Percentiles rank a stretch among this genome's conserved stretches.
These are phyloP conservation scores for Tuber melanosporum DNA, from an alignment of 495 filamentous ascomycete genomes.

Conservation along the genomic window DNA sequence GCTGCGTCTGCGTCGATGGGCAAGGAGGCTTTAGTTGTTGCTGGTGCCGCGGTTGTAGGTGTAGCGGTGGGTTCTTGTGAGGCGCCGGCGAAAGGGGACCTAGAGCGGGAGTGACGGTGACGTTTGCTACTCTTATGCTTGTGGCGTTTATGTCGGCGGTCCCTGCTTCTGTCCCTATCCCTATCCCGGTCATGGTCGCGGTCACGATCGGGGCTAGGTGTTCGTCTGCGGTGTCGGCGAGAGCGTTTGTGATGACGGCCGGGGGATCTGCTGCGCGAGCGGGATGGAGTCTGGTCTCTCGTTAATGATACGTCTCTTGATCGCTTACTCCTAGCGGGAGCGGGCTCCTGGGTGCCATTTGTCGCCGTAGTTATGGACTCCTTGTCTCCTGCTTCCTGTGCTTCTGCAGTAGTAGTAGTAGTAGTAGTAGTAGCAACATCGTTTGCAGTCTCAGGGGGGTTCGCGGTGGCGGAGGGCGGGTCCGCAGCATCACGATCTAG, in stretches of 20 bases:
- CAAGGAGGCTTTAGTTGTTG: slow-evolving; percentile 19
- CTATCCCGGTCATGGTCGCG: slow-evolving; percentile 42
- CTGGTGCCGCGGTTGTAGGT: neutral
- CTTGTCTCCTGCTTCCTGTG: neutral
- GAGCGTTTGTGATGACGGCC: slow-evolving; percentile 32
- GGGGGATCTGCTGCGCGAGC: slow-evolving; percentile 27
- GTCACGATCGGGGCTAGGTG: slow-evolving; percentile 47
- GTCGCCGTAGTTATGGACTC: neutral
- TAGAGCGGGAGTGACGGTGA: slow-evolving; percentile 33
- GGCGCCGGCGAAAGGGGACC: slow-evolving; percentile 11
- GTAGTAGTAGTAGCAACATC: neutral
- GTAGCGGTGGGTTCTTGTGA: neutral
- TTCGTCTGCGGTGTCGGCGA: slow-evolving; percentile 46
- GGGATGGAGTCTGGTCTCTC: slow-evolving; percentile 20
- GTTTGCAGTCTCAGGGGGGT: slow-evolving; percentile 1
- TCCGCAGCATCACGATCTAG: slow-evolving; percentile 27
- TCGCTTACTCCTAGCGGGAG: slow-evolving; percentile 24
- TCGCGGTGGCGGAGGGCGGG: slow-evolving; percentile 21
- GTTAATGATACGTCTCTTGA: slow-evolving; percentile 27
- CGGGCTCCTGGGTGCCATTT: slow-evolving; percentile 20
- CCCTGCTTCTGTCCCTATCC: slow-evolving; percentile 28
- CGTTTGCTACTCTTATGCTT: slow-evolving; percentile 33
- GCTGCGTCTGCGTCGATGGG: slow-evolving; percentile 17
- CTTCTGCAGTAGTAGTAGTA: neutral
- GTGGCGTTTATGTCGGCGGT: slow-evolving; percentile 31